These are phyloP conservation scores for Beauveria sp. DNA, from an alignment of 2,329 filamentous ascomycete species.

Conservation along the genomic window DNA sequence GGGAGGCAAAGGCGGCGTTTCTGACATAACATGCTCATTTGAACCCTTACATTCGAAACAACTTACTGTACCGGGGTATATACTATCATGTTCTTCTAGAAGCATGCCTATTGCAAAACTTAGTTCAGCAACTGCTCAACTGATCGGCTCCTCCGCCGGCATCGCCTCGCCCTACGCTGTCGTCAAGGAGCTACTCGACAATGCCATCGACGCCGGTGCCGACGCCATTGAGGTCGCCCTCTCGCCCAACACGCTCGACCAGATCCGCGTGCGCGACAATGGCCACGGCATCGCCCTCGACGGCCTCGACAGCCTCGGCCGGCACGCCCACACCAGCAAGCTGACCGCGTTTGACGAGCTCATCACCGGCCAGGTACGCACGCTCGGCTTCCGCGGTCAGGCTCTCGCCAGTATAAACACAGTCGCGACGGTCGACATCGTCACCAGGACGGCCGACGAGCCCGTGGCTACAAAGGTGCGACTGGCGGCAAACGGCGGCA, in stretches of 20 bases:
- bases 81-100: not conserved
- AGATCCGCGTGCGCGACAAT: slow-evolving; percentile 65
- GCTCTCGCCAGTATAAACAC: slow-evolving; percentile 60
- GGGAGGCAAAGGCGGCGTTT: not conserved
- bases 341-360: slow-evolving; percentile 58
- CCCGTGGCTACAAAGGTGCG: slow-evolving; percentile 45
- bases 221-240: slow-evolving; percentile 58
- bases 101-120: slow-evolving; percentile 45
- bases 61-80: not conserved
- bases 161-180: slow-evolving; percentile 53
- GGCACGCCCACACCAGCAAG: slow-evolving; percentile 67
- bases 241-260: slow-evolving; percentile 58
- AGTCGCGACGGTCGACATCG: slow-evolving; percentile 47
- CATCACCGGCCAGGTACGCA: slow-evolving; percentile 43
- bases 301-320: slow-evolving; percentile 57
- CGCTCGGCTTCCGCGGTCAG: slow-evolving; percentile 70
- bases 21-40: not conserved
- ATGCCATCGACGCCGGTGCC: slow-evolving; percentile 65
- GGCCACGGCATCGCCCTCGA: slow-evolving; percentile 59
- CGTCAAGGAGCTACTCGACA: slow-evolving; percentile 73
- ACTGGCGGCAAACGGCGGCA: slow-evolving; percentile 30
- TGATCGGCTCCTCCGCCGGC: slow-evolving; percentile 53
- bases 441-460: slow-evolving; percentile 56
- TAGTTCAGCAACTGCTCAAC: slow-evolving; percentile 40
- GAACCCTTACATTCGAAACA: not conserved